These are phyloP conservation scores for Trichosporon sp. DNA, from an alignment of 1,284 basidiomycete species.

Conservation along the genomic window DNA sequence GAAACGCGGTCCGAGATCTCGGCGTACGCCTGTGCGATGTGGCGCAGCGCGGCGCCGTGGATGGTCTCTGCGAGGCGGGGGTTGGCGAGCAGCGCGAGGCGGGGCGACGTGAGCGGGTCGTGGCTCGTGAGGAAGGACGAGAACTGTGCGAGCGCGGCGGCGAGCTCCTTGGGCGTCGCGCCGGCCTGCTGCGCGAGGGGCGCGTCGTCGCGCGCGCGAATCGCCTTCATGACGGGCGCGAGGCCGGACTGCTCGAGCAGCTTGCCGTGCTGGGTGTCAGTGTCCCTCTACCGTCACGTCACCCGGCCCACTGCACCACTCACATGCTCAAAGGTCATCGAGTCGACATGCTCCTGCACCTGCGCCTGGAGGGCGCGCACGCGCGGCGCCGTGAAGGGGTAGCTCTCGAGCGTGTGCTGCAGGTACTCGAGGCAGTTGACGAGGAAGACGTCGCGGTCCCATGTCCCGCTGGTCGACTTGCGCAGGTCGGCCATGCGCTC, in stretches of 20 bases:
- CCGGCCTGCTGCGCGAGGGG: slow-evolving; percentile 48
- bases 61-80: slow-evolving; percentile 63
- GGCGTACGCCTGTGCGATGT: slow-evolving; percentile 65
- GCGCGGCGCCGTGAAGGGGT: slow-evolving; percentile 66
- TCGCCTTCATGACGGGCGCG: slow-evolving; percentile 59
- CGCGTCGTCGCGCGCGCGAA: slow-evolving; percentile 61
- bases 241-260: slow-evolving; percentile 72
- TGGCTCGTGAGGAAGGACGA: slow-evolving; percentile 50
- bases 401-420: slow-evolving; percentile 67
- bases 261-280: slow-evolving; percentile 58
- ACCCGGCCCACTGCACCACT: slow-evolving; percentile 39
- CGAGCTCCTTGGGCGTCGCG: slow-evolving; percentile 45
- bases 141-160: slow-evolving; percentile 44
- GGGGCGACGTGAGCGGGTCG: slow-evolving; percentile 54
- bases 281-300: neutral
- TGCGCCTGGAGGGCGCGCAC: slow-evolving; percentile 58
- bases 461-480: slow-evolving; percentile 49
- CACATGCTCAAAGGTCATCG: slow-evolving; percentile 76
- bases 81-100: slow-evolving; percentile 67
- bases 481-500: slow-evolving; percentile 61
- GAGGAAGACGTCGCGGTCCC: slow-evolving; percentile 77
- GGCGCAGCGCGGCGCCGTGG: slow-evolving; percentile 66
- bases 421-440: slow-evolving; percentile 79
- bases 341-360: slow-evolving; percentile 62
- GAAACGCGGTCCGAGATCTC: slow-evolving; percentile 68